These are phyloP conservation scores for Bipolaris oryzae DNA, from an alignment of 2,329 filamentous ascomycete species.

Conservation along the genomic window DNA sequence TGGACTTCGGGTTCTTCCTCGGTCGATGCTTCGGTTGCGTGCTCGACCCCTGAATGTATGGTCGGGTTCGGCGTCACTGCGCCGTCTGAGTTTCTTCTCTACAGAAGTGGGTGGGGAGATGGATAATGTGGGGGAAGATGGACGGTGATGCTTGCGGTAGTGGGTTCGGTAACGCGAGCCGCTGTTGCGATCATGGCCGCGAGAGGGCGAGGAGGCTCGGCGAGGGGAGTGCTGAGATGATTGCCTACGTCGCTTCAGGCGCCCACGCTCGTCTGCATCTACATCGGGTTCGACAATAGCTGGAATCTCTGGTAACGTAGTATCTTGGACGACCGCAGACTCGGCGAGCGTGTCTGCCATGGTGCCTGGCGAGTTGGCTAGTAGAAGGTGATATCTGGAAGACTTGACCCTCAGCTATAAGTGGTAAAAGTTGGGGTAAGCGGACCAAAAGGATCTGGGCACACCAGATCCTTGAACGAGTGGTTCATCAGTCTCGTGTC, in stretches of 20 bases:
- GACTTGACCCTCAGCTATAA: constrained; percentile 16
- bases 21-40: constrained; percentile 33
- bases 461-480: constrained; percentile 16
- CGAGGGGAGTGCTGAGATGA: constrained; percentile 39
- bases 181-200: constrained; percentile 43
- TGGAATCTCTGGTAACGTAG: constrained; percentile 47
- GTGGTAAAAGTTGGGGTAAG: constrained; percentile 4
- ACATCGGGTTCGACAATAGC: constrained; percentile 49
- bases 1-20: constrained; percentile 28
- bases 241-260: constrained; percentile 39
- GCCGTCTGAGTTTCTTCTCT: constrained; percentile 36
- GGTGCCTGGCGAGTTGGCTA: constrained; percentile 4
- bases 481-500: constrained; percentile 28
- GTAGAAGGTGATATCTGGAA: background rate
- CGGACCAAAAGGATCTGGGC: constrained; percentile 1
- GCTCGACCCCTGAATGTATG: constrained; percentile 43
- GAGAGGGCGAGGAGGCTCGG: constrained; percentile 39
- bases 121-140: constrained; percentile 32
- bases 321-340: constrained; percentile 28
- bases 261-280: constrained; percentile 39
- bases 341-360: constrained; percentile 9
- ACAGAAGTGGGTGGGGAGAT: constrained; percentile 28
- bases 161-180: constrained; percentile 41
- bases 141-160: constrained; percentile 40
- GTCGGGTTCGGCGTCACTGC: constrained; percentile 45